These are phyloP conservation scores for Phyllostachys edulis DNA, from an alignment of 176 grass and related monocot genomes.

Conservation along the genomic window DNA sequence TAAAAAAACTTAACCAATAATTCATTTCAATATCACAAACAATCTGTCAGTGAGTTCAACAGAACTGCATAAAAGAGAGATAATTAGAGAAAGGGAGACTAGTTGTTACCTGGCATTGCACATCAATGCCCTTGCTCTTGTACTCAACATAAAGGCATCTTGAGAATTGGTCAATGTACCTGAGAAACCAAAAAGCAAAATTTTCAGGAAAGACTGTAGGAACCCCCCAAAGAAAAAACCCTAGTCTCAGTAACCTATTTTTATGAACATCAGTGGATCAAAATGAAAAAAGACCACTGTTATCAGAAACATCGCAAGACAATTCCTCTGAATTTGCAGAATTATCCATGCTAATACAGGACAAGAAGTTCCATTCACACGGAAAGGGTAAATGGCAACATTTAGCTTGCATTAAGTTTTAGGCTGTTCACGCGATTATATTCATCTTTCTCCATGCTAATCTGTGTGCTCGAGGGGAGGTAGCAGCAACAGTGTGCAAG, in stretches of 20 bases:
- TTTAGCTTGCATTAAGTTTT: not conserved
- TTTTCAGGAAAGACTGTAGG: not conserved
- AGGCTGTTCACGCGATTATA: not conserved
- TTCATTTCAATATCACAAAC: constrained; percentile 1
- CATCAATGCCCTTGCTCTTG: constrained; percentile 92
- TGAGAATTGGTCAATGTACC: constrained; percentile 88
- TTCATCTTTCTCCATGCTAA: not conserved
- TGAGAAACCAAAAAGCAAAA: constrained; percentile 21
- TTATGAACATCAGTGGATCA: not conserved
- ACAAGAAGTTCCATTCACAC: not conserved
- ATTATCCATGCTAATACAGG: not conserved
- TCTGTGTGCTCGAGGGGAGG: no score
- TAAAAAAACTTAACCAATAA: not conserved
- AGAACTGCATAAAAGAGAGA: not conserved
- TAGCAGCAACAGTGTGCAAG: no score
- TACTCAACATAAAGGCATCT: constrained; percentile 89
- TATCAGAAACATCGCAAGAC: not conserved
- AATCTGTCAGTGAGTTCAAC: not conserved
- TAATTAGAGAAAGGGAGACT: constrained; percentile 12
- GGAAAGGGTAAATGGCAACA: not conserved
- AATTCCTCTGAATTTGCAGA: not conserved
- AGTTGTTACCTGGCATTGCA: constrained; percentile 78
- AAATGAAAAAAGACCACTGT: not conserved
- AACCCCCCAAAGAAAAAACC: not conserved
- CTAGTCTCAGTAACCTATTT: not conserved